Conservation (phyloP, 208 protist genomes). For the Acanthamoeba castellanii region DNA sequence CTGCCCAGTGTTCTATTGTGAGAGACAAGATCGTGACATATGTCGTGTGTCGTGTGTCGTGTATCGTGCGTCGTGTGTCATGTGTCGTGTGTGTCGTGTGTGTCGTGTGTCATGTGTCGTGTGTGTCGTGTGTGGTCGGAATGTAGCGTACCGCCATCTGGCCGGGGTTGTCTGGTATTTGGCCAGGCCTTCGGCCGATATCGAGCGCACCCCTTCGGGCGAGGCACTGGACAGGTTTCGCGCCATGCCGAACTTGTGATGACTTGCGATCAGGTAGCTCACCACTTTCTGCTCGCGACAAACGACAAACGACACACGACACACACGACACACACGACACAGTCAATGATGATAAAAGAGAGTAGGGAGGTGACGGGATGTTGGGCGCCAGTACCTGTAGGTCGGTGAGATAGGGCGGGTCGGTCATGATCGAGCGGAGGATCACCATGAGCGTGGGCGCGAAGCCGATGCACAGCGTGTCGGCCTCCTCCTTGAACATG, state of each 20-base stretch:
- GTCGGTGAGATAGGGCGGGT: slow-evolving; percentile 29
- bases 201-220: neutral
- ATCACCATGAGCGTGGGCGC: slow-evolving; percentile 69
- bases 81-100: too few relatives aligned
- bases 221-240: slow-evolving; percentile 7
- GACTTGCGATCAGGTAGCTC: slow-evolving; percentile 61
- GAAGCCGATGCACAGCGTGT: slow-evolving; percentile 22
- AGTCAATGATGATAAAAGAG: too few relatives aligned
- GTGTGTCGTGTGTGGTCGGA: too few relatives aligned
- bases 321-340: too few relatives aligned
- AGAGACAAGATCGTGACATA: neutral
- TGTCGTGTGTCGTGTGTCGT: too few relatives aligned
- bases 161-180: slow-evolving; percentile 43
- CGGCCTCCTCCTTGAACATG: slow-evolving; percentile 66
- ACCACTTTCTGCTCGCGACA: slow-evolving; percentile 31
- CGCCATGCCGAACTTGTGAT: slow-evolving; percentile 50
- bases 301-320: neutral
- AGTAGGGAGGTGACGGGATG: neutral
- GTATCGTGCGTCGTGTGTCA: too few relatives aligned
- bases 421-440: slow-evolving; percentile 58
- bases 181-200: neutral
- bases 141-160: neutral
- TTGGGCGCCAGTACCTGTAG: neutral
- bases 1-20: neutral
- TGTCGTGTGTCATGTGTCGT: too few relatives aligned